phyloP scores from a whole-genome alignment of 1,284 basidiomycete species.

The Ganoderma meredithae region DNA sequence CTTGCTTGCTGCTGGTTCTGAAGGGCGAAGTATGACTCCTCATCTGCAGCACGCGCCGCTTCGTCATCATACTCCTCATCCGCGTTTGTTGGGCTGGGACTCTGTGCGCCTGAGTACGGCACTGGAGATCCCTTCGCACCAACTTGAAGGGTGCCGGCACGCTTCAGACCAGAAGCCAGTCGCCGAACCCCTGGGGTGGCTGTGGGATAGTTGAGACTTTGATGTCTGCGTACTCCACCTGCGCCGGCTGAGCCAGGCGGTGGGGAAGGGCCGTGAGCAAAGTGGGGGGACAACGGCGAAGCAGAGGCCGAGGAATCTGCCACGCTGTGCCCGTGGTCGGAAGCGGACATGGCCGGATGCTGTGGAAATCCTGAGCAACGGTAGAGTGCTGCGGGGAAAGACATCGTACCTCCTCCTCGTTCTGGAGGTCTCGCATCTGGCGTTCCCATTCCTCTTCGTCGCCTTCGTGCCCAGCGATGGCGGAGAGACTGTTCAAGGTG shows the following conservation, averaged over 20 bases:
- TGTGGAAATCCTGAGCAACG: constrained; percentile 11
- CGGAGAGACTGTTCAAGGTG: constrained; percentile 80
- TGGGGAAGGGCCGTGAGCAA: constrained; percentile 65
- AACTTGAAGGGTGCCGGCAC: constrained; percentile 78
- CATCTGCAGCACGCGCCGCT: constrained; percentile 59
- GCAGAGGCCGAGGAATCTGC: constrained; percentile 57
- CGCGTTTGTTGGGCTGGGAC: constrained; percentile 55
- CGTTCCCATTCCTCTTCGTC: constrained; percentile 87
- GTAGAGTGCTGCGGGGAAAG: not conserved
- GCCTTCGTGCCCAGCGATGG: constrained; percentile 83
- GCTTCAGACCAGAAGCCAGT: constrained; percentile 64
- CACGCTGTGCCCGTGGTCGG: constrained; percentile 56
- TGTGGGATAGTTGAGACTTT: constrained; percentile 76
- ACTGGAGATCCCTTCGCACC: constrained; percentile 41
- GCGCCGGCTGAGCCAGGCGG: constrained; percentile 68
- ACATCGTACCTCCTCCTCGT: constrained; percentile 66
- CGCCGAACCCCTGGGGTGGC: constrained; percentile 54
- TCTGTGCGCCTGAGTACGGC: constrained; percentile 43
- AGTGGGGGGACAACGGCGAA: constrained; percentile 71
- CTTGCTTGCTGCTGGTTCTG: constrained; percentile 40
- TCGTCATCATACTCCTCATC: constrained; percentile 68
- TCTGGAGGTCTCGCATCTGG: constrained; percentile 61
- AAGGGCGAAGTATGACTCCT: constrained; percentile 58
- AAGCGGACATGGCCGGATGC: constrained; percentile 38
- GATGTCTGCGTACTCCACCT: constrained; percentile 77